A percentile compares a stretch with the other conserved stretches of the same genome.
Evolutionary conservation across 805 yeast genomes (phyloP).

Genomic region (Ogataea nitratoaversa): DNA sequence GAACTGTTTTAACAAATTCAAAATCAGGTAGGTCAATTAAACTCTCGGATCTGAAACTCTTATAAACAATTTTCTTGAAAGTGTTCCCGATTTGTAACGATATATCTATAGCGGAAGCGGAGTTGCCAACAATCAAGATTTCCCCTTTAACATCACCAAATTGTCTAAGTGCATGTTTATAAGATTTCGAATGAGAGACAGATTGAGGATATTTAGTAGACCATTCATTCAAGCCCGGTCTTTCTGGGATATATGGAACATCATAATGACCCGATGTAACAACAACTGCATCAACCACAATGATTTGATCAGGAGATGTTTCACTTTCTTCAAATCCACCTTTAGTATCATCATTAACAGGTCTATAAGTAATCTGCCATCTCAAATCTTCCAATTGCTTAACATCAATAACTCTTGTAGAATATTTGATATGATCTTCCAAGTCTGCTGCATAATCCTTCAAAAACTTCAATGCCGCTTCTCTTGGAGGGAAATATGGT

Average conservation of each 20-base stretch:
- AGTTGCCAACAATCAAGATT: slow-evolving; percentile 71
- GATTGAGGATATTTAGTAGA: slow-evolving; percentile 39
- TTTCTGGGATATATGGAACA: slow-evolving; percentile 52
- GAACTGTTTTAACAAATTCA: slow-evolving; percentile 37
- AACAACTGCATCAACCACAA: slow-evolving; percentile 57
- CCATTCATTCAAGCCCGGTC: slow-evolving; percentile 52
- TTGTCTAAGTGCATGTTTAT: slow-evolving; percentile 40
- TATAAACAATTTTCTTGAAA: slow-evolving; percentile 40
- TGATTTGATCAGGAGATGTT: slow-evolving; percentile 26
- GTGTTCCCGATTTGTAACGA: slow-evolving; percentile 53
- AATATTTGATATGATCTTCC: slow-evolving; percentile 36
- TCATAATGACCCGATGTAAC: slow-evolving; percentile 63
- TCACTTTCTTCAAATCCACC: slow-evolving; percentile 25
- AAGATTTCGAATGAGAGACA: slow-evolving; percentile 58
- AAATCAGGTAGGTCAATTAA: slow-evolving; percentile 40
- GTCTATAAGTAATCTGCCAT: slow-evolving; percentile 43
- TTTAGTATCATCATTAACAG: slow-evolving; percentile 28
- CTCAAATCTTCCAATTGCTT: slow-evolving; percentile 17
- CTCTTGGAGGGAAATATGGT: slow-evolving; percentile 53
- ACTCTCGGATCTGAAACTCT: slow-evolving; percentile 46
- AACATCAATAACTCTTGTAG: slow-evolving; percentile 47
- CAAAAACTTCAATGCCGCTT: slow-evolving; percentile 57
- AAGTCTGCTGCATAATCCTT: slow-evolving; percentile 45
- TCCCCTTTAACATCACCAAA: slow-evolving; percentile 34
- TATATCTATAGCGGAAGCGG: slow-evolving; percentile 71